A percentile compares a stretch with the other conserved stretches of the same genome.
These are phyloP conservation scores for Kuraishia borneana DNA, from an alignment of 805 yeast genomes.

Conservation along the genomic window DNA sequence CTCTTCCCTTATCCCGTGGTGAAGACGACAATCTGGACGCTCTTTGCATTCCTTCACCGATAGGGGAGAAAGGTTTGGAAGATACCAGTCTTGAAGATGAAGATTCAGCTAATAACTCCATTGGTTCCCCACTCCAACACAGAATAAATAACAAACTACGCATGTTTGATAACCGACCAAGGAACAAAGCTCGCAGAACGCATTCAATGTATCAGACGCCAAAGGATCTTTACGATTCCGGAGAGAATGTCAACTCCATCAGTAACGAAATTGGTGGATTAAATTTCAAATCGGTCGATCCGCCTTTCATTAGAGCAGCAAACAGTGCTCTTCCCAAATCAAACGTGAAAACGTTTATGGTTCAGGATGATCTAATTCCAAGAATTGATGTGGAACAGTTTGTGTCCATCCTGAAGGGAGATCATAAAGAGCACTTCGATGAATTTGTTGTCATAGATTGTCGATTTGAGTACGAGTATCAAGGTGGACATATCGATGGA, in stretches of 20 bases:
- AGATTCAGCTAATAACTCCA: background rate
- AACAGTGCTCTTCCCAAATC: conserved; percentile 18
- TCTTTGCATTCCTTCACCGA: conserved; percentile 1
- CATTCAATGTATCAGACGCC: conserved; percentile 3
- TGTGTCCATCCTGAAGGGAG: conserved; percentile 46
- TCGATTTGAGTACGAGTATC: conserved; percentile 83
- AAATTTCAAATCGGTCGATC: background rate
- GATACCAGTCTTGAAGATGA: background rate
- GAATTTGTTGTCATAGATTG: conserved; percentile 67
- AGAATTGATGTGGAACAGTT: conserved; percentile 52
- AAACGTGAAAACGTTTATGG: conserved; percentile 28
- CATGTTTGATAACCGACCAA: background rate
- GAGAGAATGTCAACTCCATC: background rate
- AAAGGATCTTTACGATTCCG: background rate
- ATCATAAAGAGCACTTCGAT: conserved; percentile 36
- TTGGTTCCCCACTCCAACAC: conserved; percentile 3
- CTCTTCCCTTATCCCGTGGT: background rate
- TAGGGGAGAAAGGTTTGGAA: background rate
- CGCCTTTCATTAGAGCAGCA: background rate
- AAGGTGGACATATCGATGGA: conserved; percentile 85
- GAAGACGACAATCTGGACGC: conserved; percentile 1
- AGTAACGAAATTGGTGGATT: background rate
- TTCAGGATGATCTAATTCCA: conserved; percentile 53
- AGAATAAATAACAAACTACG: background rate
- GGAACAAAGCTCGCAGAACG: conserved; percentile 1